A percentile compares a stretch with the other conserved stretches of the same genome.
phyloP scores from a whole-genome alignment of 208 protist genomes.

The Leishmania arabica region DNA sequence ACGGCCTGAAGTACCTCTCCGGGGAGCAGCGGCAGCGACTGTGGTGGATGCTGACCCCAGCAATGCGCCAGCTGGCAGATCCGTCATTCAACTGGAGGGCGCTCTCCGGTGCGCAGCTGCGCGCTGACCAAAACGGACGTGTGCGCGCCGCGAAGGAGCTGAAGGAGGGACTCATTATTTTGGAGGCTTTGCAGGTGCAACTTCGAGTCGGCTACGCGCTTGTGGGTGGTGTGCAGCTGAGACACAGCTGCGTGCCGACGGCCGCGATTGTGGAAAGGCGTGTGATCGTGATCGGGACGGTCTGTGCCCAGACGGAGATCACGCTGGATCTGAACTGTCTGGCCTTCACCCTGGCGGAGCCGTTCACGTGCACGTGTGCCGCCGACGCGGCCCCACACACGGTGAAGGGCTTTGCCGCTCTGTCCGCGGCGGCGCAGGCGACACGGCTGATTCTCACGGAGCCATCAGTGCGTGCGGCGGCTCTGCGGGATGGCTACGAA shows the following conservation, averaged over 20 bases:
- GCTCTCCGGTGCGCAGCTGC: slow-evolving; percentile 51
- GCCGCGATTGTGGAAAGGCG: slow-evolving; percentile 58
- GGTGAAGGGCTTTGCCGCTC: slow-evolving; percentile 57
- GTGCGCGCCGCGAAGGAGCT: slow-evolving; percentile 56
- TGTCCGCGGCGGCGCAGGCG: slow-evolving; percentile 35
- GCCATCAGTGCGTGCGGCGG: slow-evolving; percentile 47
- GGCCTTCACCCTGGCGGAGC: slow-evolving; percentile 49
- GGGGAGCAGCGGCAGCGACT: slow-evolving; percentile 58
- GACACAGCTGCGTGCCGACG: slow-evolving; percentile 72
- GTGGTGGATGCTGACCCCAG: slow-evolving; percentile 72
- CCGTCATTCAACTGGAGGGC: slow-evolving; percentile 47
- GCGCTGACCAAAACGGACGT: slow-evolving; percentile 45
- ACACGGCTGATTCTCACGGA: slow-evolving; percentile 51
- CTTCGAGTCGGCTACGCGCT: slow-evolving; percentile 19
- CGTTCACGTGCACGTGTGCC: slow-evolving; percentile 58
- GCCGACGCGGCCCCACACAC: slow-evolving; percentile 28
- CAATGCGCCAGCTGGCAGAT: slow-evolving; percentile 60
- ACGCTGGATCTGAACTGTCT: slow-evolving; percentile 75
- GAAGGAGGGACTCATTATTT: slow-evolving; percentile 48
- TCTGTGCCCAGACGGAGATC: slow-evolving; percentile 62
- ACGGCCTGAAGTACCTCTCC: slow-evolving; percentile 70
- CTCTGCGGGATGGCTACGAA: slow-evolving; percentile 50
- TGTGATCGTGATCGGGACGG: slow-evolving; percentile 58
- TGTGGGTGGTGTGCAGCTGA: slow-evolving; percentile 64
- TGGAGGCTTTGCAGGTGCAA: slow-evolving; percentile 40